Conservation (phyloP, 1,284 basidiomycete genomes). For the Puccinia hordei region DNA sequence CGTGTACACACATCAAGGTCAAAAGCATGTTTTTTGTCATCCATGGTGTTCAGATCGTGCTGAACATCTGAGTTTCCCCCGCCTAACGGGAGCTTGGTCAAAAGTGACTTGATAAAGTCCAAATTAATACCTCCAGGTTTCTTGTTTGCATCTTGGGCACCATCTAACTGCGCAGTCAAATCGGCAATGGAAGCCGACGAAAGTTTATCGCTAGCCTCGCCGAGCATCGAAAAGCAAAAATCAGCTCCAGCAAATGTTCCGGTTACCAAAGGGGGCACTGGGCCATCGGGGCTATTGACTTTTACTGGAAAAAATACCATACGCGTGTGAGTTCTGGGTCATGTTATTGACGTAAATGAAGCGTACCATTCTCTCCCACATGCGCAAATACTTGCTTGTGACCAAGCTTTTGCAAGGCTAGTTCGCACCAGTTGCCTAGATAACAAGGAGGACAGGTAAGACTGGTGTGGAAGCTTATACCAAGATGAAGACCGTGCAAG, state of each 20-base stretch:
- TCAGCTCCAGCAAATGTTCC: constrained; percentile 85
- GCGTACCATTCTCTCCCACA: constrained; percentile 72
- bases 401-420: constrained; percentile 72
- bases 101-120: constrained; percentile 55
- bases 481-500: neutral
- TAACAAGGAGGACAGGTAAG: constrained; percentile 9
- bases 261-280: constrained; percentile 80
- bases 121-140: constrained; percentile 57
- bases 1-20: constrained; percentile 64
- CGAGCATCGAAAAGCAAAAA: constrained; percentile 66
- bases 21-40: constrained; percentile 65
- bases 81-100: constrained; percentile 49
- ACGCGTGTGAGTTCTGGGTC: neutral
- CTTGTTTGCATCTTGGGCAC: constrained; percentile 56
- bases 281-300: constrained; percentile 75
- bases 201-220: constrained; percentile 65
- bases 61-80: constrained; percentile 53
- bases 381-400: constrained; percentile 80
- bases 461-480: neutral
- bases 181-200: constrained; percentile 83
- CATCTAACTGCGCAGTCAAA: constrained; percentile 75
- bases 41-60: constrained; percentile 56
- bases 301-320: constrained; percentile 60
- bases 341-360: constrained; percentile 7
- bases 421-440: constrained; percentile 60